These are phyloP conservation scores for Cercospora berteroae DNA, from an alignment of 2,329 filamentous ascomycete species.

Conservation along the genomic window DNA sequence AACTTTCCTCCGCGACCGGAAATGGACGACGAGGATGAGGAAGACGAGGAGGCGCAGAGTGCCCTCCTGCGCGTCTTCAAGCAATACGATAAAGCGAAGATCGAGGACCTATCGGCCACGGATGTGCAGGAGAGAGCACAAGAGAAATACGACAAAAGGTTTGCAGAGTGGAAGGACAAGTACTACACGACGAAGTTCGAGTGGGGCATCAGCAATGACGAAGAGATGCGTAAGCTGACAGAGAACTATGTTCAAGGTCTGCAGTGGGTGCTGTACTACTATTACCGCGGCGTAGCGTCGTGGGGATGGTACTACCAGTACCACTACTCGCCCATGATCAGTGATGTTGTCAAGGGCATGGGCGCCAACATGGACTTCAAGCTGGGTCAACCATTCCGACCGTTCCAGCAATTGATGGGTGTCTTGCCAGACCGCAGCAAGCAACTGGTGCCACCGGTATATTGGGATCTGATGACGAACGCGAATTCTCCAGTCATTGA, in stretches of 20 bases:
- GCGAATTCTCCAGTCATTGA: constrained; percentile 90
- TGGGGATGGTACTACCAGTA: constrained; percentile 99
- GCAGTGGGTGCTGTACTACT: constrained; percentile 98
- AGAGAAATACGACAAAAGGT: constrained; percentile 85
- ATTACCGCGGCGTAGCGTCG: constrained; percentile 93
- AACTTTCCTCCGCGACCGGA: constrained; percentile 56
- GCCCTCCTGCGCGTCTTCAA: constrained; percentile 83
- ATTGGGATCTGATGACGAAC: constrained; percentile 90
- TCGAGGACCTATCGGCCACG: constrained; percentile 74
- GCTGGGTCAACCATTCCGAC: constrained; percentile 90
- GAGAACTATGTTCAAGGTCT: constrained; percentile 97
- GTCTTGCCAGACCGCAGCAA: constrained; percentile 97
- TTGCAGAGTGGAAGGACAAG: constrained; percentile 87
- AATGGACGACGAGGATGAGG: constrained; percentile 61
- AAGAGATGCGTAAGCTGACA: constrained; percentile 75
- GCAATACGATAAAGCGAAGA: constrained; percentile 84
- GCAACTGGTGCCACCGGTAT: constrained; percentile 83
- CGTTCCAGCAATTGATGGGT: constrained; percentile 97
- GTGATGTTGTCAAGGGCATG: constrained; percentile 86
- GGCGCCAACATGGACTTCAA: constrained; percentile 86
- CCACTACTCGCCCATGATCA: constrained; percentile 97
- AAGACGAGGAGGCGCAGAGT: constrained; percentile 79
- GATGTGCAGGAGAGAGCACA: constrained; percentile 77
- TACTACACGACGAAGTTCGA: constrained; percentile 91
- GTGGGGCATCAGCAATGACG: constrained; percentile 78